Evolutionary conservation across 1,139 yeast genomes (phyloP).

Genomic region (Pichia norvegensis): DNA sequence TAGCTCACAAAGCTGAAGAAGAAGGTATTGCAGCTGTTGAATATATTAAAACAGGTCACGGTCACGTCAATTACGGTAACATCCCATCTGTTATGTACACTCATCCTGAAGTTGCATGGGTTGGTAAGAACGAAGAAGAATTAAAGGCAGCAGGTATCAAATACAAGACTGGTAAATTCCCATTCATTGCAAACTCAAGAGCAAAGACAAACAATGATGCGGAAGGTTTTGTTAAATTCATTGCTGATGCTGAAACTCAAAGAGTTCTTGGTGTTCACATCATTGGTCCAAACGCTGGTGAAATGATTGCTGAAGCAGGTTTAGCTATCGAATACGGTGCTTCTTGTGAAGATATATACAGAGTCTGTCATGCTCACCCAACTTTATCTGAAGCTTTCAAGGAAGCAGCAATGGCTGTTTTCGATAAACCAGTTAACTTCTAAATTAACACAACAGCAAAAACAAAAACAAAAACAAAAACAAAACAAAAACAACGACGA

Average conservation of each 20-base stretch:
- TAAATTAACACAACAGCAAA: slow-evolving; percentile 9
- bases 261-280: slow-evolving; percentile 95
- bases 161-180: slow-evolving; percentile 95
- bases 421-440: slow-evolving; percentile 46
- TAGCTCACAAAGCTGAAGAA: slow-evolving; percentile 99
- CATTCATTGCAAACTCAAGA: slow-evolving; percentile 97
- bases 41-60: slow-evolving; percentile 86
- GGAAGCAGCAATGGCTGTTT: slow-evolving; percentile 94
- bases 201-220: slow-evolving; percentile 97
- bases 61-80: slow-evolving; percentile 96
- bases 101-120: slow-evolving; percentile 99
- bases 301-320: slow-evolving; percentile 98
- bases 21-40: slow-evolving; percentile 99
- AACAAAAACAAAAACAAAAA: no score
- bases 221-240: slow-evolving; percentile 93
- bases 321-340: slow-evolving; percentile 99
- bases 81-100: slow-evolving; percentile 98
- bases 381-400: slow-evolving; percentile 96
- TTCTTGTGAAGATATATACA: slow-evolving; percentile 92
- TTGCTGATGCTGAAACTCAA: slow-evolving; percentile 96
- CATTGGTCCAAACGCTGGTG: slow-evolving; percentile 98
- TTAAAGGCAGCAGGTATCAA: slow-evolving; percentile 88
- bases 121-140: slow-evolving; percentile 93
- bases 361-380: slow-evolving; percentile 99
- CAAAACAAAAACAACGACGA: no score